phyloP scores from a whole-genome alignment of 176 grass and related monocot genomes.

The Lolium rigidum region DNA sequence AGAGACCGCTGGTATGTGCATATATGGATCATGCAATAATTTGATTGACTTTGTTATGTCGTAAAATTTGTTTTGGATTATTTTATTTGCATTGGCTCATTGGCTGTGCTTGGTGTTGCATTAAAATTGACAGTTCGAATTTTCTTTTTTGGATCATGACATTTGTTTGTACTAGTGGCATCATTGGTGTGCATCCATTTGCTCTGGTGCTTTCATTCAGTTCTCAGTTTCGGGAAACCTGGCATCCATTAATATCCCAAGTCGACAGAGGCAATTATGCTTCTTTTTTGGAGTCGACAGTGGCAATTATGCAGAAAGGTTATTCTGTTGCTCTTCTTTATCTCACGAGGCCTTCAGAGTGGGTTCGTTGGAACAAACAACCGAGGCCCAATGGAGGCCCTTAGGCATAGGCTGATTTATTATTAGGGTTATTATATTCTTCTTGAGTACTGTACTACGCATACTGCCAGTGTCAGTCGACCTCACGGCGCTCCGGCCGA shows the following conservation, averaged over 20 bases:
- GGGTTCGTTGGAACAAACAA: not conserved
- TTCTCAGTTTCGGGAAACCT: no score
- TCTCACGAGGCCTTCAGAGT: not conserved
- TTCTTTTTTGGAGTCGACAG: no score
- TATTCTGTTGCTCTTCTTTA: not conserved
- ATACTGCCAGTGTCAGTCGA: not conserved
- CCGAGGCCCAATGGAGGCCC: not conserved
- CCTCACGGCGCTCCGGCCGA: not conserved
- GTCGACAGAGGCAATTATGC: not conserved
- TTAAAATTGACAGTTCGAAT: not conserved
- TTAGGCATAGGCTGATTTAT: not conserved
- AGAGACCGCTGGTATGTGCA: not conserved
- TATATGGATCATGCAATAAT: slow-evolving; percentile 26
- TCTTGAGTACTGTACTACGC: not conserved
- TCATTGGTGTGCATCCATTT: not conserved
- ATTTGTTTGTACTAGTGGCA: slow-evolving; percentile 23
- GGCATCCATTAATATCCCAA: not conserved
- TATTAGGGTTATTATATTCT: not conserved
- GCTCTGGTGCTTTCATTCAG: not conserved
- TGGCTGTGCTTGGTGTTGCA: not conserved
- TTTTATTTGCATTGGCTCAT: not conserved
- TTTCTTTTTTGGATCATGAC: not conserved
- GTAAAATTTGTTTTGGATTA: not conserved
- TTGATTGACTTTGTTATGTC: not conserved
- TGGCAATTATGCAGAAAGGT: not conserved